A percentile compares a stretch with the other conserved stretches of the same genome.
Evolutionary conservation across 2,329 filamentous ascomycete species (phyloP).

Genomic region (Fusarium nanum): DNA sequence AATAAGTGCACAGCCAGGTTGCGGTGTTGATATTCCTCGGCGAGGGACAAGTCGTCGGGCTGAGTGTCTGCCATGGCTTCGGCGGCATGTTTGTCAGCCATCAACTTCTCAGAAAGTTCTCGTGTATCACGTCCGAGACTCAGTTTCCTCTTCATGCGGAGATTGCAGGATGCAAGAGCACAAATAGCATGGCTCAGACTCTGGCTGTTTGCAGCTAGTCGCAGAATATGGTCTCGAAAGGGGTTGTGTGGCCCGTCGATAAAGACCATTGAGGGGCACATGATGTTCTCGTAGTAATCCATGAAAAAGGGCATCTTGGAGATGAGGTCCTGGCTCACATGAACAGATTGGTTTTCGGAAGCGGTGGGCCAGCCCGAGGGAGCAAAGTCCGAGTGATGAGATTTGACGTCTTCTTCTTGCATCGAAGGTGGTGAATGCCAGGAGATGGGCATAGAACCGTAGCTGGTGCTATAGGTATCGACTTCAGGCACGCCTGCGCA

Average conservation of each 20-base stretch:
- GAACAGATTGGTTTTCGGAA: constrained; percentile 59
- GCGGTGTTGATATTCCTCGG: constrained; percentile 86
- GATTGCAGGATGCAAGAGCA: constrained; percentile 87
- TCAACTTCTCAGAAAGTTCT: constrained; percentile 60
- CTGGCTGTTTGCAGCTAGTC: constrained; percentile 79
- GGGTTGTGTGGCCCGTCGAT: constrained; percentile 90
- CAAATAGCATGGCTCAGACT: constrained; percentile 94
- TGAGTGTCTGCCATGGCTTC: constrained; percentile 61
- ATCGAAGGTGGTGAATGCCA: constrained; percentile 58
- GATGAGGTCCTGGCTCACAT: constrained; percentile 72
- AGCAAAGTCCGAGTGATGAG: constrained; percentile 58
- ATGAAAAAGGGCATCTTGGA: constrained; percentile 88
- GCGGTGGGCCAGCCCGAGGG: constrained; percentile 62
- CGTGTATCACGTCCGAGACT: constrained; percentile 68
- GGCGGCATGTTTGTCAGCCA: constrained; percentile 59
- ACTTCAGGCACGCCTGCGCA: constrained; percentile 63
- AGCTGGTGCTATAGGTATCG: constrained; percentile 64
- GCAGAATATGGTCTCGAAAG: constrained; percentile 84
- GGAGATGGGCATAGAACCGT: constrained; percentile 59
- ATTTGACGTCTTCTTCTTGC: constrained; percentile 59
- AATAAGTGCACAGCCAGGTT: constrained; percentile 82
- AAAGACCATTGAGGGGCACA: constrained; percentile 91
- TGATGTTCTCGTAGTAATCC: constrained; percentile 92
- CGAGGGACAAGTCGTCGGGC: constrained; percentile 72
- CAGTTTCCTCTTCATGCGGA: constrained; percentile 83